Evolutionary conservation across 2,329 filamentous ascomycete genomes (phyloP).

Genomic region (Cladosporium austrohemisphaericum): DNA sequence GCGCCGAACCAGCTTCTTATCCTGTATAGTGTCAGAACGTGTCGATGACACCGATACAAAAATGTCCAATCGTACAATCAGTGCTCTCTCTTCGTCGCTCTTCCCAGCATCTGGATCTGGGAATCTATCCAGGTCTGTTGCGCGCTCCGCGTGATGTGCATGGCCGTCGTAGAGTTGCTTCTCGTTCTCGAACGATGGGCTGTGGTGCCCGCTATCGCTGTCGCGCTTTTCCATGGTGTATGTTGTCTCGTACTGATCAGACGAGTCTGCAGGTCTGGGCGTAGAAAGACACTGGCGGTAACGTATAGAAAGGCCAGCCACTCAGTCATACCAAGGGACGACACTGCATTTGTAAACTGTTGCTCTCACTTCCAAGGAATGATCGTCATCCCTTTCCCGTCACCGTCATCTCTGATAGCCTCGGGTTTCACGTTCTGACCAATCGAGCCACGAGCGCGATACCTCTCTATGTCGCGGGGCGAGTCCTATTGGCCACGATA

Average conservation of each 20-base stretch:
- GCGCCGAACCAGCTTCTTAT: conserved; percentile 47
- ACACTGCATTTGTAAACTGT: too few relatives aligned
- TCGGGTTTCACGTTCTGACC: too few relatives aligned
- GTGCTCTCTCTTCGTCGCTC: conserved; percentile 19
- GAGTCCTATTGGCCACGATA: too few relatives aligned
- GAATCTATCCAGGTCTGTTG: neutral
- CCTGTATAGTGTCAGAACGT: conserved; percentile 43
- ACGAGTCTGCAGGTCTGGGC: neutral
- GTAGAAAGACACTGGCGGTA: too few relatives aligned
- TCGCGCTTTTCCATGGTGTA: conserved; percentile 1
- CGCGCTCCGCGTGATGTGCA: neutral
- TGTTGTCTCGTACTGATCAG: too few relatives aligned
- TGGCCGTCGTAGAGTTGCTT: neutral
- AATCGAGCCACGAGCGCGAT: too few relatives aligned
- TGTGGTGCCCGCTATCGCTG: neutral
- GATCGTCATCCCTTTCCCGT: too few relatives aligned
- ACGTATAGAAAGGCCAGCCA: too few relatives aligned
- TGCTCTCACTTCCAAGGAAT: too few relatives aligned
- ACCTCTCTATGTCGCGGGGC: too few relatives aligned
- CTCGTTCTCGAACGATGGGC: neutral
- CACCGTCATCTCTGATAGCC: too few relatives aligned
- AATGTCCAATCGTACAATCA: conserved; percentile 6
- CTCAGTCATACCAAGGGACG: too few relatives aligned
- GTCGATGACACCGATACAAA: neutral
- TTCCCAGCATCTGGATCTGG: conserved; percentile 19